Base-by-base conservation (phyloP, 1,284 basidiomycete genomes). In the Cerrena zonata region DNA sequence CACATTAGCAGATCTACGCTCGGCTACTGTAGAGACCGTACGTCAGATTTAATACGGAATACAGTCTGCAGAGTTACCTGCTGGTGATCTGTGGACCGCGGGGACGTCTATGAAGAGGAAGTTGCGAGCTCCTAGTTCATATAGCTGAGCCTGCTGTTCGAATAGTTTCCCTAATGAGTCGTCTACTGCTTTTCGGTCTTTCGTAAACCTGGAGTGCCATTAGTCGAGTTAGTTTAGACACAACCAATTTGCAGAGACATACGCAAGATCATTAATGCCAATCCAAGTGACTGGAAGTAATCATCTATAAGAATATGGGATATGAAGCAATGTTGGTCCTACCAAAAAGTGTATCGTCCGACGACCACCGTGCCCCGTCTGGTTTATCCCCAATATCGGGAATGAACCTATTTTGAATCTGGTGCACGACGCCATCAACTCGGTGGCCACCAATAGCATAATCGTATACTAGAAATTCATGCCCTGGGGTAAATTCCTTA, bases 261-360 rank as follows among this genome's bases (percentile, higher is more conserved):
- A 80, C 76, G 68, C 77, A 66, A 76, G 76, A 61, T 84, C 81
- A 55, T 85, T 84, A 48, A 84, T 82, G 0, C 82, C 82, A 51
- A 82, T 66, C 80, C 80, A 85, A 5, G 75, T 79, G 15, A 80
- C 81, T 84, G 10, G 36, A 38, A 39, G 18, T 24, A 40, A 38
- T 18, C 3, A n/a, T n/a, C n/a, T n/a, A n/a, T n/a, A n/a, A n/a
- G n/a, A n/a, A n/a, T n/a, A n/a, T n/a, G n/a, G n/a, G n/a, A n/a
- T n/a, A n/a, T n/a, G n/a, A n/a, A n/a, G n/a, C n/a, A 10, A 61
- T n/a, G n/a, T n/a, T n/a, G n/a, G n/a, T n/a, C 73, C 61, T 55
- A 79, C 78, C 61, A 56, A 79, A 80, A 1, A 81, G 62, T 1
- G 77, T 65, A 49, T 75, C 68, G 13, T 67, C 55, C 2, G 65